Percentiles rank a stretch among this genome's conserved stretches.
phyloP scores from a whole-genome alignment of 352 stramenopile genomes.

The Albugo laibachii region DNA sequence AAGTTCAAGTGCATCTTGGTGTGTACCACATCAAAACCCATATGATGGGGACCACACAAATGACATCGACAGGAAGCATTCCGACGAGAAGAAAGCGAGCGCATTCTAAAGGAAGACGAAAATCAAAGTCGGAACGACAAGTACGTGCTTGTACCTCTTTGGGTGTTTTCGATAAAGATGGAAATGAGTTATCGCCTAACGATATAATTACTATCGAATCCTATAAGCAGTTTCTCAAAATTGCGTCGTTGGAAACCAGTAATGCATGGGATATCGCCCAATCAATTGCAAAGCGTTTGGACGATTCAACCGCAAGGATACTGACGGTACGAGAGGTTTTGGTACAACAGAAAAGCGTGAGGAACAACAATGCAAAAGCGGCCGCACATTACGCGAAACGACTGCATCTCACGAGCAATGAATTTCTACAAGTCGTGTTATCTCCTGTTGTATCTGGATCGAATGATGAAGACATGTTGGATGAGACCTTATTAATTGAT shows the following conservation, averaged over 20 bases:
- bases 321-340: constrained; percentile 23
- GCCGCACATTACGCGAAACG: constrained; percentile 52
- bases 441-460: not conserved
- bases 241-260: constrained; percentile 12
- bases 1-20: too few species aligned
- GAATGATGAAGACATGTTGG: too few species aligned
- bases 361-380: constrained; percentile 9
- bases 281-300: constrained; percentile 21
- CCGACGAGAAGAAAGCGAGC: not conserved
- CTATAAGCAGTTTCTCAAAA: constrained; percentile 10
- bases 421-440: constrained; percentile 12
- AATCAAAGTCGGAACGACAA: constrained; percentile 31
- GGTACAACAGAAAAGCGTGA: constrained; percentile 9
- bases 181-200: not conserved
- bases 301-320: constrained; percentile 13
- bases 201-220: constrained; percentile 3
- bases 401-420: constrained; percentile 13
- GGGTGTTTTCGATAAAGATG: not conserved
- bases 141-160: constrained; percentile 5
- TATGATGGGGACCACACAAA: too few species aligned
- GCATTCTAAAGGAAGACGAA: constrained; percentile 13
- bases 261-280: constrained; percentile 40
- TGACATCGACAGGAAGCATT: too few species aligned
- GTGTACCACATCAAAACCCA: too few species aligned
- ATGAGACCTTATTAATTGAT: too few species aligned